These are phyloP conservation scores for Biscogniauxia mediterranea DNA, from an alignment of 2,329 filamentous ascomycete species.

Conservation along the genomic window DNA sequence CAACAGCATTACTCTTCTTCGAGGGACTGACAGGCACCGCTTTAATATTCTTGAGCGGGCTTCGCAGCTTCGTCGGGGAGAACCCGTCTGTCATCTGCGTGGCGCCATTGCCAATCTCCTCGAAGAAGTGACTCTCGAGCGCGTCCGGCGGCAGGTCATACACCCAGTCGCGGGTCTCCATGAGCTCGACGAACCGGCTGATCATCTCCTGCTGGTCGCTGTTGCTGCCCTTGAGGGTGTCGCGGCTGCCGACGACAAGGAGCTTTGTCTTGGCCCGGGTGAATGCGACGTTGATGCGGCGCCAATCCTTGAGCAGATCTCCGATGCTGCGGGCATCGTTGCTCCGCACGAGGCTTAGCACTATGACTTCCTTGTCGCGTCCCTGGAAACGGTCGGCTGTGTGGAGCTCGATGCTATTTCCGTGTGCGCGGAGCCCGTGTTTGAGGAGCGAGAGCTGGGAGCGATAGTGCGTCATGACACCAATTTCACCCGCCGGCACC, in stretches of 20 bases:
- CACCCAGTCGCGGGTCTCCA: conserved; percentile 77
- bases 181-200: conserved; percentile 70
- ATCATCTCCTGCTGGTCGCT: conserved; percentile 74
- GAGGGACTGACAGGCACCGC: conserved; percentile 7
- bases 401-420: conserved; percentile 79
- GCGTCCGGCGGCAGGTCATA: conserved; percentile 67
- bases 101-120: conserved; percentile 40
- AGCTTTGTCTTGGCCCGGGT: conserved; percentile 91
- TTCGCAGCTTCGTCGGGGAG: conserved; percentile 14
- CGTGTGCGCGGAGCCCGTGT: conserved; percentile 60
- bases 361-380: conserved; percentile 88
- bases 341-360: conserved; percentile 83
- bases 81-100: conserved; percentile 45
- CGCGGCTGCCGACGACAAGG: conserved; percentile 78
- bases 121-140: conserved; percentile 66
- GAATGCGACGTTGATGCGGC: conserved; percentile 92
- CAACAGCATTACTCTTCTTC: conserved; percentile 26
- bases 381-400: conserved; percentile 97
- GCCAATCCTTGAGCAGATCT: conserved; percentile 86
- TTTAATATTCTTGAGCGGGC: conserved; percentile 18
- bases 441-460: conserved; percentile 84
- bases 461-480: conserved; percentile 95
- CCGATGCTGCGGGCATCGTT: conserved; percentile 84
- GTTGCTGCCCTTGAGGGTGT: conserved; percentile 71
- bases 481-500: conserved; percentile 73